Percentiles rank a stretch among this genome's conserved stretches.
Evolutionary conservation across 352 stramenopile genomes (phyloP).

Genomic region (Phytophthora fragariae): DNA sequence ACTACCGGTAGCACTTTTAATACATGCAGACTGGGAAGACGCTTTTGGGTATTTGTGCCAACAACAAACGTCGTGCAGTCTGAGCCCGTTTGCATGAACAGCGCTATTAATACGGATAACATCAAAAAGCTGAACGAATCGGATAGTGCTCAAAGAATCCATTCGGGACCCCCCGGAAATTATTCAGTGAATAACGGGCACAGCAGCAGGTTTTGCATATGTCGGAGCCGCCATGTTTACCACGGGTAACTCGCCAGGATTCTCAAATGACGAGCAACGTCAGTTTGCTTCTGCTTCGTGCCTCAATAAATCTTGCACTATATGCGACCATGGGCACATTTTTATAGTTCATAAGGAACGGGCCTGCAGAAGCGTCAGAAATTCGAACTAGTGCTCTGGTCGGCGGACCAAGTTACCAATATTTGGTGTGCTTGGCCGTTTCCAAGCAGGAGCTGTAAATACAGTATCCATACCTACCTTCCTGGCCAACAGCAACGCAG

Average conservation of each 20-base stretch:
- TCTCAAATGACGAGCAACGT: neutral
- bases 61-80: no score
- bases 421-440: neutral
- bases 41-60: no score
- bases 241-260: neutral
- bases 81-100: no score
- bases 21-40: no score
- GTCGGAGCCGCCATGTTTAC: neutral
- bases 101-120: no score
- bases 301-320: neutral
- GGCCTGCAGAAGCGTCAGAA: neutral
- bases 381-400: neutral
- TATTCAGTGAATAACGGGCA: constrained; percentile 4
- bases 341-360: neutral
- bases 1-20: no score
- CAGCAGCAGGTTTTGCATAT: constrained; percentile 7
- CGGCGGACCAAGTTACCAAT: neutral
- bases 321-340: neutral
- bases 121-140: no score
- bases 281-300: neutral
- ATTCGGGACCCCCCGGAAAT: neutral
- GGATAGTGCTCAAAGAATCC: neutral
- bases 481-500: neutral
- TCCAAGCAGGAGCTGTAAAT: neutral
- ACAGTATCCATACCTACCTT: neutral